Conservation (phyloP, 1,284 basidiomycete species). For the Boletellus sp. region DNA sequence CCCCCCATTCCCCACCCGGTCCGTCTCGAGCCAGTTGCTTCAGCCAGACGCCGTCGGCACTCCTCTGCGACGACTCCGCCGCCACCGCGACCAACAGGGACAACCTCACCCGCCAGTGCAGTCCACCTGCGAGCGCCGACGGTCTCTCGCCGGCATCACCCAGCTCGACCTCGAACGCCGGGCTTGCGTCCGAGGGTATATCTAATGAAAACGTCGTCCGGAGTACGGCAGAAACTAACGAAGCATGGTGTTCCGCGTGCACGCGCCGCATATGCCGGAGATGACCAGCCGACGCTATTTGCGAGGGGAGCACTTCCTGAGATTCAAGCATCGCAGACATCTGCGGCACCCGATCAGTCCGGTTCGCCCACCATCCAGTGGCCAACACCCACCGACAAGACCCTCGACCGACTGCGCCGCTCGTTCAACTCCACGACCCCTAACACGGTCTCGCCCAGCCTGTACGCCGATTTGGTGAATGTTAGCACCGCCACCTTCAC, state of each 20-base stretch:
- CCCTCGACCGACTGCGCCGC: constrained; percentile 52
- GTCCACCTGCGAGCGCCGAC: constrained; percentile 49
- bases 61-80: constrained; percentile 38
- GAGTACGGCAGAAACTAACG: constrained; percentile 65
- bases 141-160: constrained; percentile 23
- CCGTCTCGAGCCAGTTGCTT: constrained; percentile 58
- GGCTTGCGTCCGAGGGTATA: constrained; percentile 85
- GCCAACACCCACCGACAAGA: constrained; percentile 64
- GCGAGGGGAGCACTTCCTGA: constrained; percentile 73
- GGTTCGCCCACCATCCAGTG: not conserved
- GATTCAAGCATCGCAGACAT: constrained; percentile 83
- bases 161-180: constrained; percentile 66
- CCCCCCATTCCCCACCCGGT: constrained; percentile 49
- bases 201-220: constrained; percentile 83
- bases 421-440: constrained; percentile 87
- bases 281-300: constrained; percentile 40
- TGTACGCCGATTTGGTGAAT: constrained; percentile 83
- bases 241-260: constrained; percentile 80
- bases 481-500: constrained; percentile 86
- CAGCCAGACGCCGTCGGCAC: constrained; percentile 49
- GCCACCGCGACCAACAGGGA: constrained; percentile 77
- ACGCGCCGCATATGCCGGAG: constrained; percentile 56
- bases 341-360: constrained; percentile 36
- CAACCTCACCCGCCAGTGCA: constrained; percentile 83
- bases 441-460: constrained; percentile 85